A percentile compares a stretch with the other conserved stretches of the same genome.
phyloP scores from a whole-genome alignment of 2,329 filamentous ascomycete genomes.

The Colletotrichum sp. region DNA sequence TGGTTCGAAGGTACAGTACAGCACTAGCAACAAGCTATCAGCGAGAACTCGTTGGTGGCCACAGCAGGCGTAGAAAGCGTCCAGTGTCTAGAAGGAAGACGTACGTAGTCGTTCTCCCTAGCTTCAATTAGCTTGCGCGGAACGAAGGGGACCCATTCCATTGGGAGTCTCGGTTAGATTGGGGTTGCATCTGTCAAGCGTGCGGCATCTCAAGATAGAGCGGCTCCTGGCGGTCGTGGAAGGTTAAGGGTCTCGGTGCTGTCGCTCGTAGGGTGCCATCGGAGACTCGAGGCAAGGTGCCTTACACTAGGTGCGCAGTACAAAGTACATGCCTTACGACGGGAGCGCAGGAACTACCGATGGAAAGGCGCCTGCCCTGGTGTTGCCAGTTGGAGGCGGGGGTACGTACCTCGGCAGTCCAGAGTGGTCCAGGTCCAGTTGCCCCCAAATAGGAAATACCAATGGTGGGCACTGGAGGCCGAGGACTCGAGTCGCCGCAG shows the following conservation, averaged over 20 bases:
- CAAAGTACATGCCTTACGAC: neutral
- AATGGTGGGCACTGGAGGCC: neutral
- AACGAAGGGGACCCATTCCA: constrained; percentile 10
- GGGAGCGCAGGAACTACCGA: neutral
- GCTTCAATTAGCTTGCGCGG: constrained; percentile 6
- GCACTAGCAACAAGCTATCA: neutral
- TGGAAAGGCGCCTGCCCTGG: neutral
- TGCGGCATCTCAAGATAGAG: neutral
- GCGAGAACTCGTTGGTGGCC: neutral
- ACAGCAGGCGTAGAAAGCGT: neutral
- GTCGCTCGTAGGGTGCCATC: neutral
- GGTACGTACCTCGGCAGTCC: neutral
- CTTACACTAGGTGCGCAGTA: neutral
- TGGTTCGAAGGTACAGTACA: neutral
- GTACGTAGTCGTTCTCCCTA: constrained; percentile 6
- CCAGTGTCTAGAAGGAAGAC: neutral
- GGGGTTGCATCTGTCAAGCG: constrained; percentile 7
- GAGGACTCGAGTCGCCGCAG: neutral
- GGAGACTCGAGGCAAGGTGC: neutral
- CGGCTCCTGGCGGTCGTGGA: neutral
- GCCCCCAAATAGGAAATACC: neutral
- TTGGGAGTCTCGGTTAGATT: constrained; percentile 18
- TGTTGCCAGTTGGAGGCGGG: neutral
- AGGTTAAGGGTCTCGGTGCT: neutral
- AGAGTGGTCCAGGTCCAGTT: neutral